Evolutionary conservation across 2,329 filamentous ascomycete species (phyloP).

Genomic region (Alternaria atra): DNA sequence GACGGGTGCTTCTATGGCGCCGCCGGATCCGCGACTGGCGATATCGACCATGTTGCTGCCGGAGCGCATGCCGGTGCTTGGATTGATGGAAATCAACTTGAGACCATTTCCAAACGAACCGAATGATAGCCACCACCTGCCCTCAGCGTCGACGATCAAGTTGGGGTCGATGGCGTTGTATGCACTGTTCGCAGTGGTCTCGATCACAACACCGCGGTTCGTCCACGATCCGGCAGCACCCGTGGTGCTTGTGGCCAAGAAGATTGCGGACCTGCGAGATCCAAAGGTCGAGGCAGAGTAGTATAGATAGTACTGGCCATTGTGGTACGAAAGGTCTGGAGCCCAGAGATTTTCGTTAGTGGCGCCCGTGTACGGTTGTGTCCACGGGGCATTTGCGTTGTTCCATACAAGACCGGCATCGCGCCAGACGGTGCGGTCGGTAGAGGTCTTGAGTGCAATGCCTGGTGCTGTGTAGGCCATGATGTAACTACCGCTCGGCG

Average conservation of each 20-base stretch:
- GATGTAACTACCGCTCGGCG: background rate
- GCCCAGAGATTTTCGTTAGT: background rate
- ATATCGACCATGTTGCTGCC: background rate
- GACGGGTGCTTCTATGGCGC: background rate
- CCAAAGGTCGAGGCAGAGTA: background rate
- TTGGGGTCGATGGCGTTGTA: background rate
- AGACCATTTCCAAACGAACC: background rate
- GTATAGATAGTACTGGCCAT: background rate
- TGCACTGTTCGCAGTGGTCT: background rate
- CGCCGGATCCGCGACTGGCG: background rate
- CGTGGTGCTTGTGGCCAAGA: background rate
- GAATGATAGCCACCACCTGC: background rate
- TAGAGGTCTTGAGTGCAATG: background rate
- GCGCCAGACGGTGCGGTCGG: background rate
- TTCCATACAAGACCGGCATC: background rate
- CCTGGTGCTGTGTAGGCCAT: background rate
- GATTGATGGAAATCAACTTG: background rate
- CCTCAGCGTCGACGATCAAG: background rate
- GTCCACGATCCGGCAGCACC: background rate
- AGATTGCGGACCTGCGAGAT: background rate
- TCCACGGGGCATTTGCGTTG: background rate
- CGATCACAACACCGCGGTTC: background rate
- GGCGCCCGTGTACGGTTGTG: background rate
- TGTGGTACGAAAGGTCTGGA: background rate
- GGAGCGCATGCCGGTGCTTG: background rate